Evolutionary conservation across 345 rosid genomes (phyloP), one percentile per base, ranked within the genome.

Genomic region (Erysimum cheiranthoides): DNA sequence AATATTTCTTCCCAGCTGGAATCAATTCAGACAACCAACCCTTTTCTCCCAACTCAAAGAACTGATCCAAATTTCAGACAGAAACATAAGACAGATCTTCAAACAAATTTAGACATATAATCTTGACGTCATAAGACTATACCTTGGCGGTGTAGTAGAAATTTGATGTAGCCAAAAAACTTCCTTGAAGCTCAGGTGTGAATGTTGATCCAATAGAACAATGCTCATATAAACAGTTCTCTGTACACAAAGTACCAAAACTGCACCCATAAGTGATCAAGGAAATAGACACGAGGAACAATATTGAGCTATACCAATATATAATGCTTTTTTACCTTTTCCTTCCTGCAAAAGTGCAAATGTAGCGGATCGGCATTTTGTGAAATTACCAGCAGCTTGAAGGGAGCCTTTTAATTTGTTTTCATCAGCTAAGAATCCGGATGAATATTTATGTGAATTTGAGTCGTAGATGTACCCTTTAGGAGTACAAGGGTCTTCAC

Each of bases 281-380:
- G 12, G 30, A 50, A 65, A 12, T 28, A 9, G 30, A 56, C 17
- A 65, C 18, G n/a, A 11, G 42, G 18, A 66, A 53, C 1, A 0
- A 49, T 10, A 47, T 53, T n/a, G 2, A 11, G 28, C 34, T 18
- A 53, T 47, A 50, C 31, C 12, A 28, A 35, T n/a, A n/a, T n/a
- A n/a, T 45, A 45, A 34, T 27, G 79, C 63, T 78, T 18, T 38
- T 10, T 39, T 40, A 92, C 98, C 96, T 78, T 85, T 92, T 83
- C 85, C 98, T 73, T 81, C 83, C 13, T 89, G 90, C 79, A 94
- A 79, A 35, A 89, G 73, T 59, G 42, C 70, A 10, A 81, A 66
- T 10, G 96, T 92, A 60, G 87, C 90, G 31, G 97, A 83, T 83
- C 93, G 86, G 80, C 98, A 94, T 81, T 86, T 78, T 4, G 96